phyloP scores from a whole-genome alignment of 1,284 basidiomycete genomes.

The Clitocybe nebularis region DNA sequence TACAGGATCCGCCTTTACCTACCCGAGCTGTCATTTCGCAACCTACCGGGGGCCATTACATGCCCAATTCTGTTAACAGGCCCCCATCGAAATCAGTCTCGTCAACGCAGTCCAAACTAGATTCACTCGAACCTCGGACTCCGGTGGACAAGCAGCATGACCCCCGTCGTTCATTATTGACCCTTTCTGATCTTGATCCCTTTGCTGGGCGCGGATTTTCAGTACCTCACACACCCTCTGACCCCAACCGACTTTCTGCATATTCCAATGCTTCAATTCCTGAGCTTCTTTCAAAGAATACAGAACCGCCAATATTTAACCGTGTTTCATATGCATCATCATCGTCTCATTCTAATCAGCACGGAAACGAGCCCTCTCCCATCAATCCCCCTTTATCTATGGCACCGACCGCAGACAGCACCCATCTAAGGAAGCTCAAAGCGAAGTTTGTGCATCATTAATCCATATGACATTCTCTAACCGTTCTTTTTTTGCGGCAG shows the following conservation, averaged over 20 bases:
- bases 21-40: conserved; percentile 24
- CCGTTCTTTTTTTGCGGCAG: conserved; percentile 8
- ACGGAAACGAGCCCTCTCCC: conserved; percentile 25
- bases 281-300: conserved; percentile 39
- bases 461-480: not conserved
- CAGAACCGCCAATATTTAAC: conserved; percentile 29
- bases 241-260: conserved; percentile 42
- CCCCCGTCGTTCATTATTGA: conserved; percentile 53
- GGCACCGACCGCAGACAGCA: conserved; percentile 6
- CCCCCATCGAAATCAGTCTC: conserved; percentile 50
- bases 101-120: conserved; percentile 44
- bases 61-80: conserved; percentile 28
- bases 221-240: conserved; percentile 37
- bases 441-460: conserved; percentile 20
- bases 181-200: conserved; percentile 59
- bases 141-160: conserved; percentile 44
- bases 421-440: conserved; percentile 21
- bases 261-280: conserved; percentile 48
- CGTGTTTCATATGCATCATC: conserved; percentile 55
- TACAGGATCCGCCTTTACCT: conserved; percentile 42
- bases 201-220: conserved; percentile 51
- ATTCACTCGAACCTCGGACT: conserved; percentile 47
- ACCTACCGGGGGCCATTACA: conserved; percentile 14
- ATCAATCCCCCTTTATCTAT: conserved; percentile 5
- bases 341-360: conserved; percentile 46